phyloP scores from a whole-genome alignment of 2,329 filamentous ascomycete species.

The Calonectria pteridis region DNA sequence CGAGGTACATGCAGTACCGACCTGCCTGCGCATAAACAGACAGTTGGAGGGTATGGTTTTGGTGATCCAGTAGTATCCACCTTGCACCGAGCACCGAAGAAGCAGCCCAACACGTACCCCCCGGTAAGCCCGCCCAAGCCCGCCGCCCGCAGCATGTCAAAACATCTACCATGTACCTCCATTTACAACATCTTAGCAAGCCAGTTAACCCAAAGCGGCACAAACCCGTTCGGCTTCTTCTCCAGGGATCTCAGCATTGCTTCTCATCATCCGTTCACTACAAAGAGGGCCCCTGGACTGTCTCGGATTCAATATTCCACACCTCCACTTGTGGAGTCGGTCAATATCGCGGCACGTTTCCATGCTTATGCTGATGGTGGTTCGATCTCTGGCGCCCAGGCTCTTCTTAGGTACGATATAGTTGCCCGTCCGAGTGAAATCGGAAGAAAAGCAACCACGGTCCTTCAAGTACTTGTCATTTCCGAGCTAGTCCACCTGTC shows the following conservation, averaged over 20 bases:
- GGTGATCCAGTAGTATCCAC: background rate
- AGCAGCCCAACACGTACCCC: background rate
- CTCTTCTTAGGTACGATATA: background rate
- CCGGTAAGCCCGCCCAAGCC: background rate
- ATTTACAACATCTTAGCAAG: slow-evolving; percentile 2
- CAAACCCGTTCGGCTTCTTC: background rate
- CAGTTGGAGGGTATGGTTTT: background rate
- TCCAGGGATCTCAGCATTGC: background rate
- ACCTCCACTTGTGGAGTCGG: background rate
- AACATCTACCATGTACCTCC: background rate
- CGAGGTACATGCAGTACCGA: background rate
- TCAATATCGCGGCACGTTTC: background rate
- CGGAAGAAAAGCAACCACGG: background rate
- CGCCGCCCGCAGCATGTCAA: background rate
- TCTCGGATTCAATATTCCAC: slow-evolving; percentile 18
- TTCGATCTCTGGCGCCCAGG: background rate
- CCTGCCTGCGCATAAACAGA: background rate
- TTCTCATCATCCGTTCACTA: background rate
- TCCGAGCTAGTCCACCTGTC: background rate
- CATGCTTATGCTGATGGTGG: background rate
- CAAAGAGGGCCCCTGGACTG: slow-evolving; percentile 10
- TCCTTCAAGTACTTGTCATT: too few relatives aligned
- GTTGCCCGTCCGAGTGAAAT: background rate
- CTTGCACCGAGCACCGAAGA: background rate
- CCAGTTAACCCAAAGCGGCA: slow-evolving; percentile 14